phyloP scores from a whole-genome alignment of 2,329 filamentous ascomycete genomes.

The Shiraia sp. region DNA sequence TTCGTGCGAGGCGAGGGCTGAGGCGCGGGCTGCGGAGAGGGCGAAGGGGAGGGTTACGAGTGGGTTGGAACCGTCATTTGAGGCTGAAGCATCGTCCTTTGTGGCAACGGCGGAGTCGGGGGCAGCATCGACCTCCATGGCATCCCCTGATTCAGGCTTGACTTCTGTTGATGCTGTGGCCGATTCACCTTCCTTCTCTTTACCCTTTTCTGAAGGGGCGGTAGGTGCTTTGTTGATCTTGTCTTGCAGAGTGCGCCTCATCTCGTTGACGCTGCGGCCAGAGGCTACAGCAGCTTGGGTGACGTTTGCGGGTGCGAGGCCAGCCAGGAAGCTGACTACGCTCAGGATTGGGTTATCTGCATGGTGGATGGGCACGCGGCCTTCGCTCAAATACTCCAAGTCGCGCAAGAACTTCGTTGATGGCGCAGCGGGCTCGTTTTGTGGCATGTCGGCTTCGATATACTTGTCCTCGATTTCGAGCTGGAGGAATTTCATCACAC shows the following conservation, averaged over 20 bases:
- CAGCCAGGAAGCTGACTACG: conserved; percentile 90
- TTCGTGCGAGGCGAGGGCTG: conserved; percentile 89
- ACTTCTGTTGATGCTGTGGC: conserved; percentile 52
- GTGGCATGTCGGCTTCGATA: conserved; percentile 74
- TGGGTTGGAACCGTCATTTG: conserved; percentile 30
- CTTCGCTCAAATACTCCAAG: conserved; percentile 69
- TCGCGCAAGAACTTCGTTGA: conserved; percentile 43
- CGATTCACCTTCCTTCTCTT: conserved; percentile 61
- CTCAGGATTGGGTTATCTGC: conserved; percentile 96
- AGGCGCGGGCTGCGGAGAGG: conserved; percentile 81
- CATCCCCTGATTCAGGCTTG: conserved; percentile 59
- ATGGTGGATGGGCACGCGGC: conserved; percentile 86
- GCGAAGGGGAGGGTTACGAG: conserved; percentile 82
- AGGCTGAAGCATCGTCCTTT: conserved; percentile 14
- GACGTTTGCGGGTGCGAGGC: conserved; percentile 84
- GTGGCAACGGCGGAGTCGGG: conserved; percentile 48
- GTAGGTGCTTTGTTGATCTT: conserved; percentile 68
- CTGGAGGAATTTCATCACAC: conserved; percentile 93
- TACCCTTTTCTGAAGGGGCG: conserved; percentile 55
- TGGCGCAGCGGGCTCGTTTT: conserved; percentile 50
- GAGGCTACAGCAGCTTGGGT: conserved; percentile 78
- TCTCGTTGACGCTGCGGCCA: conserved; percentile 82
- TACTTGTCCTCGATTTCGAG: conserved; percentile 98
- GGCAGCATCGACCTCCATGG: conserved; percentile 62
- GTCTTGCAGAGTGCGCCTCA: conserved; percentile 77